These are phyloP conservation scores for Fusarium brevicatenulatum DNA, from an alignment of 2,329 filamentous ascomycete species.

Conservation along the genomic window DNA sequence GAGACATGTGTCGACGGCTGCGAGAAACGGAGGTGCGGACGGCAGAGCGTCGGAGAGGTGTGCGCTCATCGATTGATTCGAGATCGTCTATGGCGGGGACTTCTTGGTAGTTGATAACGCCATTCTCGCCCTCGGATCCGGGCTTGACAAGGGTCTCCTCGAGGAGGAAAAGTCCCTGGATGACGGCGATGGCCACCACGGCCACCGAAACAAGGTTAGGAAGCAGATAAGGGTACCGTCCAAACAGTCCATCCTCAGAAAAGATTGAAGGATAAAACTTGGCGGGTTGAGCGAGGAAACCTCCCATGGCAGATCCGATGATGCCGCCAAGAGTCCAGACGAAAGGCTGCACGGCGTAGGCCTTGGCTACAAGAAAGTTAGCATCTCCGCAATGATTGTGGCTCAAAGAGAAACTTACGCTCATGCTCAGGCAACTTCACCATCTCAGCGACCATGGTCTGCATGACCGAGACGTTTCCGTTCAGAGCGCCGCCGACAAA, in stretches of 20 bases:
- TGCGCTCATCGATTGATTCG: constrained; percentile 32
- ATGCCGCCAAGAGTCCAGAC: constrained; percentile 91
- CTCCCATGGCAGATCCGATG: constrained; percentile 85
- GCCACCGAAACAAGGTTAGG: constrained; percentile 65
- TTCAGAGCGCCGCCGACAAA: constrained; percentile 88
- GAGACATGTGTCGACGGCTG: constrained; percentile 24
- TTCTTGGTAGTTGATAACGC: constrained; percentile 33
- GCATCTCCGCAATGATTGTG: background rate
- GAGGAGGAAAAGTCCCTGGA: constrained; percentile 72
- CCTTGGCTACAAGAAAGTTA: constrained; percentile 51
- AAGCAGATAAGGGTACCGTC: constrained; percentile 70
- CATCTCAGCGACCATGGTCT: constrained; percentile 88
- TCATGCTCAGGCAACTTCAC: constrained; percentile 90
- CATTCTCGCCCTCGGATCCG: background rate
- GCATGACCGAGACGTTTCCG: constrained; percentile 89
- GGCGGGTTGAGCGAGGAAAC: constrained; percentile 72
- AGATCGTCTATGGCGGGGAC: constrained; percentile 33
- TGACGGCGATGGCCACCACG: constrained; percentile 71
- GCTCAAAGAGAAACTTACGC: constrained; percentile 49
- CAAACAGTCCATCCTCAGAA: constrained; percentile 55
- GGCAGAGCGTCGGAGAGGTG: constrained; percentile 34
- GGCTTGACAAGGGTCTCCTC: constrained; percentile 52
- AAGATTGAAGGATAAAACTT: constrained; percentile 75
- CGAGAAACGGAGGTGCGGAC: constrained; percentile 21
- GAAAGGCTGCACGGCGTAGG: constrained; percentile 89